Base-by-base conservation (phyloP, 2,329 filamentous ascomycete species). In the Albifimbria verrucaria region DNA sequence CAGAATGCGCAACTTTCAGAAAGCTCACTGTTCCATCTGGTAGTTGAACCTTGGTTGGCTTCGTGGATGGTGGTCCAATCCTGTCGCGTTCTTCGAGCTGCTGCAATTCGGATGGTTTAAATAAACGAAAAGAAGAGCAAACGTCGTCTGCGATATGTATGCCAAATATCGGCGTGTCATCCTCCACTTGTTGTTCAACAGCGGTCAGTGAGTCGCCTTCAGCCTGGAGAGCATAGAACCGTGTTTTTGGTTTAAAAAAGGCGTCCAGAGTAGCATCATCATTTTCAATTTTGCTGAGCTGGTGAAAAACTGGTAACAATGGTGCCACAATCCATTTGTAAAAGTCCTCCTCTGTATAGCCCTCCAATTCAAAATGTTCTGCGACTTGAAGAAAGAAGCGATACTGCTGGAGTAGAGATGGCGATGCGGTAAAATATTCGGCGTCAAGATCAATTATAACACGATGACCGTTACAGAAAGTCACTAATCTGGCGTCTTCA, bases 341-440 rank as follows among this genome's bases (percentile, higher is more conserved):
- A 24, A 64, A 61, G 52, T 63, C 61, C 10, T 65, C 59, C 18
- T 59, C 55, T 18, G 57, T 58, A 36, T 54, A 51, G 9, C 58
- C 58, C 45, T 61, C 56, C 2, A 63, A 45, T 53, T 61, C 58
- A 24, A 52, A 57, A 9, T 62, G 49, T 11, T 61, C 55, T 18
- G 55, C 57, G 4, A 63, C 62, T 18, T 55, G 32, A 3, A 65
- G 32, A 45, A 59, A 62, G 32, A 60, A 63, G 7, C 59, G 52
- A 48, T 63, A 64, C 36, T 53, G 49, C 28, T 59, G 51, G 49
- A 52, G 55, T 26, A 62, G 39, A 1, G 42, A 2, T 24, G 57
- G 47, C 15, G 60, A 63, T 22, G 51, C 51, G 5, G 55, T 52
- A 22, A 65, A 62, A 46, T 59, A 55, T 1, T 59, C 51, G 7